Percentiles rank a stretch among this genome's conserved stretches.
These are phyloP conservation scores for Stevia rebaudiana DNA, from an alignment of 140 eudicot genomes.

Conservation along the genomic window DNA sequence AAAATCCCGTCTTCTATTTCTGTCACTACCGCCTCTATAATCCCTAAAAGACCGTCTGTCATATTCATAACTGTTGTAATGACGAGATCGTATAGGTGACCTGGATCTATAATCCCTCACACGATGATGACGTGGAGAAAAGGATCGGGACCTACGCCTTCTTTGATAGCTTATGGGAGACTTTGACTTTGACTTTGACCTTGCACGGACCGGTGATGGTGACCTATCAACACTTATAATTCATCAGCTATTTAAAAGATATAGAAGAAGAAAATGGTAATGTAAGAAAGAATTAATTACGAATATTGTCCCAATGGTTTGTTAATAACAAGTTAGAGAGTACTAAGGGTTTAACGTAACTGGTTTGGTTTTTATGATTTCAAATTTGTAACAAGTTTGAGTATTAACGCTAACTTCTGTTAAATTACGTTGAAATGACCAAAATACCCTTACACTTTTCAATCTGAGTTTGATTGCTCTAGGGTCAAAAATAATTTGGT, in stretches of 20 bases:
- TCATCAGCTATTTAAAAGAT: conserved; percentile 19
- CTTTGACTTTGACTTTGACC: conserved; percentile 72
- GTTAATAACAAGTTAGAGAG: too few species aligned
- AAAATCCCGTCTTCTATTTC: conserved; percentile 62
- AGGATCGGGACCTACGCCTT: conserved; percentile 72
- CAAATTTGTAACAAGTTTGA: too few species aligned
- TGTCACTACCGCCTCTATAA: conserved; percentile 48
- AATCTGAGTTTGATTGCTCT: too few species aligned
- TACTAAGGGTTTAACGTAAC: too few species aligned
- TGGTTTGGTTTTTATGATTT: too few species aligned
- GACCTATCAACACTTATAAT: conserved; percentile 51
- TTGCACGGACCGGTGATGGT: conserved; percentile 52
- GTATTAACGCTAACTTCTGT: too few species aligned
- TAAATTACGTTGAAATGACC: too few species aligned
- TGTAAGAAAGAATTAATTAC: neutral
- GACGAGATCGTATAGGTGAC: conserved; percentile 78
- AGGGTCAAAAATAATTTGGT: too few species aligned
- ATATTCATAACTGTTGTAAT: conserved; percentile 57
- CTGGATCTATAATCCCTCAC: conserved; percentile 68
- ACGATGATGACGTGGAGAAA: conserved; percentile 62
- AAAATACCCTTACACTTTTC: too few species aligned
- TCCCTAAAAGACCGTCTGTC: conserved; percentile 71
- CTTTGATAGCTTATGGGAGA: conserved; percentile 60
- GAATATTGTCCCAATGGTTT: too few species aligned
- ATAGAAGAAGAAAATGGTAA: neutral